Conservation (phyloP, 2,329 filamentous ascomycete genomes). For the Aspergillus sp. region DNA sequence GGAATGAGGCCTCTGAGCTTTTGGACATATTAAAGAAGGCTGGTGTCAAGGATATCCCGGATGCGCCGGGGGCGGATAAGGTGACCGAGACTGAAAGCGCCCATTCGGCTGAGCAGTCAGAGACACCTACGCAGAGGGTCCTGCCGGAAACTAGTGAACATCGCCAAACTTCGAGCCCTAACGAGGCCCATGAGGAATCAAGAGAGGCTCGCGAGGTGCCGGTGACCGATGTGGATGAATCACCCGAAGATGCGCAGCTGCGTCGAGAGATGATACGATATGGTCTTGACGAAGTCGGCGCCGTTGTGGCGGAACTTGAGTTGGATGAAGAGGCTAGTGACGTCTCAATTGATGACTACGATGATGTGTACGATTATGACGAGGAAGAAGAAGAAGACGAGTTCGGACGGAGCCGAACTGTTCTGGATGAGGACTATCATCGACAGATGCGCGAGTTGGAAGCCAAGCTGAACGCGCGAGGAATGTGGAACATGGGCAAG, state of each 20-base stretch:
- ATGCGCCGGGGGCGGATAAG: constrained; percentile 6
- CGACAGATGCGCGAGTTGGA: constrained; percentile 84
- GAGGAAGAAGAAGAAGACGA: constrained; percentile 62
- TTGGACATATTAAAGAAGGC: constrained; percentile 72
- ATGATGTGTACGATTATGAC: constrained; percentile 53
- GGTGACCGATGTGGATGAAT: constrained; percentile 70
- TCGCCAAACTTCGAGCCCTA: not conserved
- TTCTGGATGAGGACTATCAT: constrained; percentile 72
- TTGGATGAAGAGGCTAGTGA: constrained; percentile 65
- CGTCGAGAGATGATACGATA: constrained; percentile 90
- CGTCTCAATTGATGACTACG: constrained; percentile 52
- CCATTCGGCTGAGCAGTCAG: not conserved
- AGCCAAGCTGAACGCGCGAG: constrained; percentile 62
- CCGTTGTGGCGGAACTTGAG: constrained; percentile 88
- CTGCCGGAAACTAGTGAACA: not conserved
- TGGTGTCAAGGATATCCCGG: constrained; percentile 57
- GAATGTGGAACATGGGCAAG: constrained; percentile 58
- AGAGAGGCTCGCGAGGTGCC: constrained; percentile 31
- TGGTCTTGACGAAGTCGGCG: constrained; percentile 79
- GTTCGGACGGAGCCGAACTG: constrained; percentile 68
- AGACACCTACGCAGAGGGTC: not conserved
- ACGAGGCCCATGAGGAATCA: constrained; percentile 16
- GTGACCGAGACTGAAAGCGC: constrained; percentile 3
- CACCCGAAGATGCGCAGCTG: constrained; percentile 73
- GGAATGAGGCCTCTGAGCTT: constrained; percentile 64